Percentiles rank a stretch among this genome's conserved stretches.
Evolutionary conservation across 176 grass and related monocot species (phyloP).

Genomic region (Oryza coarctata): DNA sequence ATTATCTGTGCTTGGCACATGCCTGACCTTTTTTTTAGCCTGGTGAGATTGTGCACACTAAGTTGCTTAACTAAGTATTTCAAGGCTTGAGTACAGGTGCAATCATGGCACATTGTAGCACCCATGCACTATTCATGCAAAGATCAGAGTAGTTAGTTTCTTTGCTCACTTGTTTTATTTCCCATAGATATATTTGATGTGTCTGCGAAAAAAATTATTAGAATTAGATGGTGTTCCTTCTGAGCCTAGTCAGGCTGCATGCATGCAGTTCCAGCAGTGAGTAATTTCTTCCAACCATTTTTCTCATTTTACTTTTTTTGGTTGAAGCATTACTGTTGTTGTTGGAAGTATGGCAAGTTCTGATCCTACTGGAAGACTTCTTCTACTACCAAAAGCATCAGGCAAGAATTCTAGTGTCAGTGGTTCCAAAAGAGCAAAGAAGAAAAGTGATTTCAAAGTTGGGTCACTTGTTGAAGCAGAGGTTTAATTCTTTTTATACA

Average conservation of each 20-base stretch:
- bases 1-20: background rate
- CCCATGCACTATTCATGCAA: background rate
- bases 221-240: background rate
- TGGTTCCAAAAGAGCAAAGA: slow-evolving; percentile 68
- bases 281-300: background rate
- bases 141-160: background rate
- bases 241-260: background rate
- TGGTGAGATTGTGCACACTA: background rate
- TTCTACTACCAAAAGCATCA: slow-evolving; percentile 67
- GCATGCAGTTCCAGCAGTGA: background rate
- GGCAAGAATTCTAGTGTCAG: slow-evolving; percentile 33
- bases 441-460: slow-evolving; percentile 58
- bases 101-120: background rate
- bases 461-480: slow-evolving; percentile 86
- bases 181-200: background rate
- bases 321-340: slow-evolving; percentile 63
- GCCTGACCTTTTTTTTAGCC: background rate
- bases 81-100: background rate
- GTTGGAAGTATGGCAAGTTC: slow-evolving; percentile 68
- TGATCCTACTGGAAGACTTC: slow-evolving; percentile 66
- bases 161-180: background rate
- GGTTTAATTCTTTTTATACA: slow-evolving; percentile 45
- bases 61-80: background rate
- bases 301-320: slow-evolving; percentile 11
- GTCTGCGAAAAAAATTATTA: background rate